A percentile compares a stretch with the other conserved stretches of the same genome.
phyloP scores from a whole-genome alignment of 2,329 filamentous ascomycete species.

The Penicillium sp. region DNA sequence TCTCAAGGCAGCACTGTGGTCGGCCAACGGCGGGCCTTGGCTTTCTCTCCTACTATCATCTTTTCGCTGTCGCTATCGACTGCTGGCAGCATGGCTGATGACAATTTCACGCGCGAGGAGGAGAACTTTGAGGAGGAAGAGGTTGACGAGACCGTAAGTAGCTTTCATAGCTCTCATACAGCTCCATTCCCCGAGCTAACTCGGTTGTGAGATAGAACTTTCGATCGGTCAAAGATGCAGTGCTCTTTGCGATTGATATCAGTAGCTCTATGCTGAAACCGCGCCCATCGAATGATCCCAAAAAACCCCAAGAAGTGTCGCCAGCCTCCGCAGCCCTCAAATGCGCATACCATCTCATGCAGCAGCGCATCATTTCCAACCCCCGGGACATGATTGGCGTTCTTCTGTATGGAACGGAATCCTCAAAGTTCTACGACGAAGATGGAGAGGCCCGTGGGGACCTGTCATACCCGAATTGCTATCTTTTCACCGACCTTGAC shows the following conservation, averaged over 20 bases:
- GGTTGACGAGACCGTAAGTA: constrained; percentile 44
- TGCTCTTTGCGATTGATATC: constrained; percentile 93
- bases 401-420: constrained; percentile 82
- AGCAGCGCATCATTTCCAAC: constrained; percentile 95
- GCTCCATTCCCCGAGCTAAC: not conserved
- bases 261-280: constrained; percentile 78
- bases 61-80: not conserved
- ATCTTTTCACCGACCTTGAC: constrained; percentile 83
- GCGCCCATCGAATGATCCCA: constrained; percentile 63
- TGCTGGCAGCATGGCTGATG: constrained; percentile 36
- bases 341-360: constrained; percentile 92
- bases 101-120: constrained; percentile 38
- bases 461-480: constrained; percentile 82
- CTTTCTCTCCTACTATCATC: not conserved
- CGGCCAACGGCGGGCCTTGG: too few species aligned
- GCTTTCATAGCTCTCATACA: not conserved
- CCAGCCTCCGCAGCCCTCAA: constrained; percentile 81
- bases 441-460: constrained; percentile 56
- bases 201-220: constrained; percentile 79
- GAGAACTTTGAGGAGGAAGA: constrained; percentile 47
- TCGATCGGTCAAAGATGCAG: constrained; percentile 91
- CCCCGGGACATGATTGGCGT: constrained; percentile 98
- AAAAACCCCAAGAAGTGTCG: constrained; percentile 74
- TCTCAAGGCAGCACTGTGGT: constrained; percentile 26
- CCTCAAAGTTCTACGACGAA: constrained; percentile 73